phyloP scores from a whole-genome alignment of 2,329 filamentous ascomycete genomes.

The Fusarium proliferatum region DNA sequence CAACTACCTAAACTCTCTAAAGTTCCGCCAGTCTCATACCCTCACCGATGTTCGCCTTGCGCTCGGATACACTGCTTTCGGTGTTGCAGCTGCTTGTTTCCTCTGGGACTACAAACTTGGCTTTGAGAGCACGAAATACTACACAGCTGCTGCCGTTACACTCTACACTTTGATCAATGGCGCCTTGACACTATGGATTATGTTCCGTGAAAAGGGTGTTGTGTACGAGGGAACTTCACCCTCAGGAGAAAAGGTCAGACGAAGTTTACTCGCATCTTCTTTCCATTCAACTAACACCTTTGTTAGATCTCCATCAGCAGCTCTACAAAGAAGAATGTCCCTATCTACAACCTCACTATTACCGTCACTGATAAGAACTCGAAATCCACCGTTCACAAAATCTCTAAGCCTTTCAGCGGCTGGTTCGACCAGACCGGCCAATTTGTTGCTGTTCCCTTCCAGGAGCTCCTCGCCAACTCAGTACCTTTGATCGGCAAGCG shows the following conservation, averaged over 20 bases:
- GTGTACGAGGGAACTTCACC: conserved; percentile 80
- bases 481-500: conserved; percentile 73
- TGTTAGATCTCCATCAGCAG: conserved; percentile 77
- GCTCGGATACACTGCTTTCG: conserved; percentile 85
- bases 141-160: conserved; percentile 81
- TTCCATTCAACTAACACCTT: conserved; percentile 20
- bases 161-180: conserved; percentile 84
- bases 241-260: conserved; percentile 75
- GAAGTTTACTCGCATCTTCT: conserved; percentile 37
- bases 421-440: conserved; percentile 82
- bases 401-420: conserved; percentile 73
- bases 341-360: conserved; percentile 81
- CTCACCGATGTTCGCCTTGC: conserved; percentile 85
- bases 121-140: conserved; percentile 86
- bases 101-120: conserved; percentile 91
- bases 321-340: conserved; percentile 80
- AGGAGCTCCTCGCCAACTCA: conserved; percentile 78
- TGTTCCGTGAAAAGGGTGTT: conserved; percentile 81
- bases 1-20: conserved; percentile 90
- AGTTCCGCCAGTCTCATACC: conserved; percentile 83
- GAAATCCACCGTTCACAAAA: conserved; percentile 58
- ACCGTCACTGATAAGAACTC: conserved; percentile 58
- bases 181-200: conserved; percentile 85
- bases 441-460: conserved; percentile 81
- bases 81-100: conserved; percentile 85